Evolutionary conservation across 768 basidiomycete species (phyloP).

Genomic region (Amyloporia xantha): DNA sequence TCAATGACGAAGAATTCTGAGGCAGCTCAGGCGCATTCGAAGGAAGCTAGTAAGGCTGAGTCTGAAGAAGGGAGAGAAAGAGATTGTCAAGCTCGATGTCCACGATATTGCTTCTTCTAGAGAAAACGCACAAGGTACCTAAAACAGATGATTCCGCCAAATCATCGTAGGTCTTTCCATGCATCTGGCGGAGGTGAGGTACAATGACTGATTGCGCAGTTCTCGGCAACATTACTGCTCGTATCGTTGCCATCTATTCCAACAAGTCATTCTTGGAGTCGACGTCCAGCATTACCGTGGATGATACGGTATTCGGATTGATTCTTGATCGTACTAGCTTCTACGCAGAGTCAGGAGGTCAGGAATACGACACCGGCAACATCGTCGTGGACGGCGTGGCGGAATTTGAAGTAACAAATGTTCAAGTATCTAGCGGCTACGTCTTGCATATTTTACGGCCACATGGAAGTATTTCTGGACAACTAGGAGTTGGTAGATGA

Average conservation of each 20-base stretch:
- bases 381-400: slow-evolving; percentile 87
- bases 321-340: slow-evolving; percentile 91
- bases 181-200: no score
- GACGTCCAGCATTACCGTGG: slow-evolving; percentile 58
- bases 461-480: slow-evolving; percentile 88
- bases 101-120: slow-evolving; percentile 87
- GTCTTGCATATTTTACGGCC: slow-evolving; percentile 90
- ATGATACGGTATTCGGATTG: slow-evolving; percentile 70
- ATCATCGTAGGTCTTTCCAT: slow-evolving; percentile 37
- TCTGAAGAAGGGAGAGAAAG: slow-evolving; percentile 59
- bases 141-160: slow-evolving; percentile 93
- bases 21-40: slow-evolving; percentile 78
- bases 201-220: not conserved
- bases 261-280: slow-evolving; percentile 68
- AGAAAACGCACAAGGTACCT: slow-evolving; percentile 66
- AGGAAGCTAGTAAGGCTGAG: slow-evolving; percentile 88
- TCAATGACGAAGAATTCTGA: slow-evolving; percentile 90
- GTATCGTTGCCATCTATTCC: slow-evolving; percentile 79
- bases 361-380: slow-evolving; percentile 94
- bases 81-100: slow-evolving; percentile 87
- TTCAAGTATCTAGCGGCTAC: slow-evolving; percentile 93
- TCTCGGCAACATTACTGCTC: slow-evolving; percentile 64
- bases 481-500: slow-evolving; percentile 68
- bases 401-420: slow-evolving; percentile 91
- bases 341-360: slow-evolving; percentile 96